Base-by-base conservation (phyloP, 169 alveolate species). In the Plasmodium falciparum region DNA sequence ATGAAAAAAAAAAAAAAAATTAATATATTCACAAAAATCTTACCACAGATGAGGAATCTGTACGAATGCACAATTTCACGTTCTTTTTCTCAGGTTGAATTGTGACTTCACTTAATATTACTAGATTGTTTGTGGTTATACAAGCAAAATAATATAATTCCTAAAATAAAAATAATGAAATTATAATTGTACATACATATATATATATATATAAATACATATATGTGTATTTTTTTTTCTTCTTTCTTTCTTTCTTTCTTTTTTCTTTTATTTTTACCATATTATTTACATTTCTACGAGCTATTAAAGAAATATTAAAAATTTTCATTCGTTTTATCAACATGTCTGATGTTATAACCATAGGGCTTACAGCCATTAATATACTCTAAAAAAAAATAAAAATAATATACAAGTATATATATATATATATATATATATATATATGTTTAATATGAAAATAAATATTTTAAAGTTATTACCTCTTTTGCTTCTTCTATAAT, bases 1-100 rank as follows among this genome's bases (percentile, higher is more conserved):
- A n/a, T n/a, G n/a, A 5, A 33, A 8, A 33, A 33, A 2, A 33
- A 33, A 5, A 1, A 33, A 5, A 33, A 5, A 33, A 33, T 33
- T 5, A 33, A 33, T 33, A 33, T 33, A 33, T 33, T 33, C 45
- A 33, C 5, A 33, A 33, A 33, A 33, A 33, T 26, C 24, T 63
- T 66, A 93, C 95, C 88, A 93, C 89, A 29, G 93, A 90, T 4
- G 88, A 70, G 12, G 95, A 92, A 15, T 93, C 96, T 9, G 92
- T 88, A 50, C 95, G 69, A 39, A 88, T 69, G 26, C 80, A 92
- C 13, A 88, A 52, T 33, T 91, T 88, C 9, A 91, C 94, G 7
- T 43, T 74, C 29, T 67, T 66, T 15, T 78, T 88, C 58, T 73
- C 85, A 17, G 74, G 74, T 22, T 88, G 94, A 7, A 93, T 65